Conservation (phyloP, 2,329 filamentous ascomycete species). For the Colletotrichum destructivum region DNA sequence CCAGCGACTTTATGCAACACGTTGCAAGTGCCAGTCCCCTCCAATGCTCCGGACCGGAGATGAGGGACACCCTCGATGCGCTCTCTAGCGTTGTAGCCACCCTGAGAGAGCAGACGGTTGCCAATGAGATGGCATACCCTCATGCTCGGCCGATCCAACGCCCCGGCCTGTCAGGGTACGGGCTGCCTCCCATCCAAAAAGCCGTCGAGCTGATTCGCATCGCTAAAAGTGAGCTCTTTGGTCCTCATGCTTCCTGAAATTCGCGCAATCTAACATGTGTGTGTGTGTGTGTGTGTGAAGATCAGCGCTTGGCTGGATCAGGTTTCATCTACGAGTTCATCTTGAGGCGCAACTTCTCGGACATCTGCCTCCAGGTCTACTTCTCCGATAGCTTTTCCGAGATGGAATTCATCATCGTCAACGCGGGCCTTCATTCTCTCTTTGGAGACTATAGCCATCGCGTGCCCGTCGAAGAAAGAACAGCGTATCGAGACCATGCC, state of each 20-base stretch:
- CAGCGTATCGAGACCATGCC: slow-evolving; percentile 45
- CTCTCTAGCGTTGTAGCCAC: slow-evolving; percentile 49
- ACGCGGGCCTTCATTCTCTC: slow-evolving; percentile 51
- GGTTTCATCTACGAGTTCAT: slow-evolving; percentile 50
- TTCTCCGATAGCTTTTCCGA: slow-evolving; percentile 51
- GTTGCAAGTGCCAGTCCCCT: slow-evolving; percentile 49
- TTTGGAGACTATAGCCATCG: slow-evolving; percentile 45
- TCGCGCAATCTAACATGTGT: background rate
- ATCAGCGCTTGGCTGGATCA: slow-evolving; percentile 40
- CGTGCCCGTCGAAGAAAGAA: slow-evolving; percentile 44
- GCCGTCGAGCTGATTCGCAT: slow-evolving; percentile 24
- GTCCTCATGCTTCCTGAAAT: background rate
- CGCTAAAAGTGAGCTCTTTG: slow-evolving; percentile 15
- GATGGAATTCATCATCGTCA: slow-evolving; percentile 51
- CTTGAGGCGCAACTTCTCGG: slow-evolving; percentile 48
- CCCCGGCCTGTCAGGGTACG: slow-evolving; percentile 1
- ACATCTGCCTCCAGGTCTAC: slow-evolving; percentile 51
- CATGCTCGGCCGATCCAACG: slow-evolving; percentile 36
- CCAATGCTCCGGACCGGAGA: slow-evolving; percentile 46
- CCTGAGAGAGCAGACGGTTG: slow-evolving; percentile 45
- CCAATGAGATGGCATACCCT: slow-evolving; percentile 47
- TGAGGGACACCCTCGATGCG: slow-evolving; percentile 53
- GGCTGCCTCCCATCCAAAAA: slow-evolving; percentile 37
- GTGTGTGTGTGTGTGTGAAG: background rate
- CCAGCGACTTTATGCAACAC: slow-evolving; percentile 59